Evolutionary conservation across 2,329 filamentous ascomycete genomes (phyloP).

Genomic region (Byssoonygena ceratinophila): DNA sequence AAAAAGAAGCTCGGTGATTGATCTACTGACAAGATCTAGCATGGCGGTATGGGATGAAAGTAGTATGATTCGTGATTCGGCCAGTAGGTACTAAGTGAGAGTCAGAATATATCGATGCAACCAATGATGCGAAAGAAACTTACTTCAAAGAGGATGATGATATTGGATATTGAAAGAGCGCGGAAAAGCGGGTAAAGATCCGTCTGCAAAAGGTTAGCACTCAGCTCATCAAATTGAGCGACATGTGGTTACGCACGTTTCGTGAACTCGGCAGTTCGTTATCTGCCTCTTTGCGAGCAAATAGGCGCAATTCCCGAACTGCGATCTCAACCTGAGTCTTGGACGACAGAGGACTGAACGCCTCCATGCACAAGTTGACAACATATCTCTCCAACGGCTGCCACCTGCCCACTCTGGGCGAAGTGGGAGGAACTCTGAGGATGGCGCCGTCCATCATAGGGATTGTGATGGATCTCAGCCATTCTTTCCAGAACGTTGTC

Average conservation of each 20-base stretch:
- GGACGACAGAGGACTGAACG: constrained; percentile 80
- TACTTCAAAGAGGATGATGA: constrained; percentile 75
- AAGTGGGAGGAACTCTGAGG: constrained; percentile 73
- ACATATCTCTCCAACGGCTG: constrained; percentile 94
- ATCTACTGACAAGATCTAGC: constrained; percentile 84
- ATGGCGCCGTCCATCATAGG: constrained; percentile 88
- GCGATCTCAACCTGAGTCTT: constrained; percentile 92
- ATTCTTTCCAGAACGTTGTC: constrained; percentile 96
- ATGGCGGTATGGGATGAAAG: constrained; percentile 92
- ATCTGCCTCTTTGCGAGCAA: constrained; percentile 79
- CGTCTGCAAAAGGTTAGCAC: constrained; percentile 36
- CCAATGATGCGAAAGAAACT: not conserved
- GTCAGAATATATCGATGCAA: constrained; percentile 3
- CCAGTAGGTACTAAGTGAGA: constrained; percentile 56
- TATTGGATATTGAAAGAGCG: constrained; percentile 79
- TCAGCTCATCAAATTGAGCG: not conserved
- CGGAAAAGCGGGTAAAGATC: constrained; percentile 91
- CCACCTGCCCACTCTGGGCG: constrained; percentile 85
- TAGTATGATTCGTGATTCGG: constrained; percentile 91
- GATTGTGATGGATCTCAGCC: constrained; percentile 85
- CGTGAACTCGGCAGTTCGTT: constrained; percentile 91
- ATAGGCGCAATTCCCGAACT: constrained; percentile 78
- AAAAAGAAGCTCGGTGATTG: constrained; percentile 75
- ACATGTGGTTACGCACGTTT: constrained; percentile 38
- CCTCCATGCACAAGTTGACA: constrained; percentile 91